Evolutionary conservation across 2,329 filamentous ascomycete species (phyloP).

Genomic region (Eutypella sp.): DNA sequence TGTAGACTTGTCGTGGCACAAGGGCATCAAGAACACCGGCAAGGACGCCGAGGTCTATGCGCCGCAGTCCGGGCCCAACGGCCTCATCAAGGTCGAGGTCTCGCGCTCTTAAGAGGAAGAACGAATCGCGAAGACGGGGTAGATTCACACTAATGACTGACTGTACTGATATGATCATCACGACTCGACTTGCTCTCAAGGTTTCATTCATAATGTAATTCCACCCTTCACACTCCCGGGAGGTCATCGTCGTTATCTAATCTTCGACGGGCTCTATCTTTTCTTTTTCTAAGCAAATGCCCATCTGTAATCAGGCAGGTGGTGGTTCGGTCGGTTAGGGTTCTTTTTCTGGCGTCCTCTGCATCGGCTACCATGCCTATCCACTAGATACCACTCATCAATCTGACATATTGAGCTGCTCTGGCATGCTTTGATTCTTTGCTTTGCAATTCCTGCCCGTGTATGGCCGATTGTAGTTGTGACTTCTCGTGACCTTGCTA

Average conservation of each 20-base stretch:
- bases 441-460: not conserved
- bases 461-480: not conserved
- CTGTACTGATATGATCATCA: too few species aligned
- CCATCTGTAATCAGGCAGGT: too few species aligned
- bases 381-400: slow-evolving; percentile 16
- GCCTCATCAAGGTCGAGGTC: slow-evolving; percentile 91
- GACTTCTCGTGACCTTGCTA: too few species aligned
- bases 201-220: too few species aligned
- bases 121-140: too few species aligned
- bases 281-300: too few species aligned
- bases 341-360: slow-evolving; percentile 3
- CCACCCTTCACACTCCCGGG: too few species aligned
- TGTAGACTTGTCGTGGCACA: slow-evolving; percentile 91
- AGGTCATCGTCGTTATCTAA: too few species aligned
- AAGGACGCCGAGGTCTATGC: slow-evolving; percentile 94
- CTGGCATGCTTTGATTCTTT: not conserved
- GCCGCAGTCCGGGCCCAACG: slow-evolving; percentile 88
- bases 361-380: slow-evolving; percentile 4
- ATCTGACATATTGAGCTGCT: slow-evolving; percentile 3
- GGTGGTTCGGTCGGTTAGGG: too few species aligned
- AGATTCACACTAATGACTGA: too few species aligned
- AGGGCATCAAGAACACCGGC: slow-evolving; percentile 90
- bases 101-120: slow-evolving; percentile 51
- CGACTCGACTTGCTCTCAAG: too few species aligned
- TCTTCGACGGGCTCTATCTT: too few species aligned